phyloP scores from a whole-genome alignment of 495 filamentous ascomycete species.

The Penicillium simplicissimum region DNA sequence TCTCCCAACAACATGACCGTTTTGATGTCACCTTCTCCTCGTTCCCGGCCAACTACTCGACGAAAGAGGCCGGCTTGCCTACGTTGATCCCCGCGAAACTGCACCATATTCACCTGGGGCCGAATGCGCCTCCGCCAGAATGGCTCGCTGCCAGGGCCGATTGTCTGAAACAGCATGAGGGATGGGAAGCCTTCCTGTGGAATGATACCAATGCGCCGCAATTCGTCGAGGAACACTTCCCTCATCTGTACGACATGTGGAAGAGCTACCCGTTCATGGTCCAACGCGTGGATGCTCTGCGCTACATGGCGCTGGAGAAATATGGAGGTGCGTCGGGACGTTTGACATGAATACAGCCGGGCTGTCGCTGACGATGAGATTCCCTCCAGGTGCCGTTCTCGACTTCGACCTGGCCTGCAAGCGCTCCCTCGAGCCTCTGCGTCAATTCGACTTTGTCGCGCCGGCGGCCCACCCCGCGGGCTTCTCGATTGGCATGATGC shows the following conservation, averaged over 20 bases:
- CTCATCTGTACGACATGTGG: slow-evolving; percentile 3
- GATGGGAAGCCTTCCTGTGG: not conserved
- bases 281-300: not conserved
- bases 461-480: slow-evolving; percentile 1
- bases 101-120: slow-evolving; percentile 1
- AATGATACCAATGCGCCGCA: not conserved
- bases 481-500: slow-evolving; percentile 3
- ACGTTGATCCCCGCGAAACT: not conserved
- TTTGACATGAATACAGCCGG: not conserved
- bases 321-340: not conserved
- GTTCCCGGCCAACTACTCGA: not conserved
- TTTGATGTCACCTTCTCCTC: not conserved
- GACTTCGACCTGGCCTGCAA: slow-evolving; percentile 4
- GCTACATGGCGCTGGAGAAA: not conserved
- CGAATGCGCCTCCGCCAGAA: not conserved
- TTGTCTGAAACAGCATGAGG: not conserved
- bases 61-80: not conserved
- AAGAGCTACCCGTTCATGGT: slow-evolving; percentile 5
- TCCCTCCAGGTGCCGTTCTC: not conserved
- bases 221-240: not conserved
- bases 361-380: not conserved
- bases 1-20: not conserved
- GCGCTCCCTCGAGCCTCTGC: not conserved
- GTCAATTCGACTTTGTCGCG: not conserved
- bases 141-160: not conserved